Conservation (phyloP, 768 basidiomycete species). For the Leccinum fibrillosum region DNA sequence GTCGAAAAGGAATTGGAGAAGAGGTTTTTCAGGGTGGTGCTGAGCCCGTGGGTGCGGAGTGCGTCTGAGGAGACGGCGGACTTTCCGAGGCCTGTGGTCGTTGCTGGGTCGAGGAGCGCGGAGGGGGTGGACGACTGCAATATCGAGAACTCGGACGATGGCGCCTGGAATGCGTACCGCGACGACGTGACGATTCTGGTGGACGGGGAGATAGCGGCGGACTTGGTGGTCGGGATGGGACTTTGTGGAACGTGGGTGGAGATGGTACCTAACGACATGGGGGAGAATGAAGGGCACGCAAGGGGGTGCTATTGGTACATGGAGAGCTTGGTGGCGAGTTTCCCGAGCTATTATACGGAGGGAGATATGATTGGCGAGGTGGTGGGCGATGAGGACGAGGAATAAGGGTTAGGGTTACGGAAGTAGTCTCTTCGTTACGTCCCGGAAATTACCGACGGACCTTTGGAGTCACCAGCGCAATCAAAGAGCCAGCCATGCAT, state of each 20-base stretch:
- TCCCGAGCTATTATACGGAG: conserved; percentile 49
- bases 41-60: conserved; percentile 48
- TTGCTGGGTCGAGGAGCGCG: conserved; percentile 27
- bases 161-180: conserved; percentile 34
- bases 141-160: conserved; percentile 3
- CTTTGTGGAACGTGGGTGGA: conserved; percentile 36
- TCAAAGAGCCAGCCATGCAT: conserved; percentile 14
- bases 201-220: conserved; percentile 8
- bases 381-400: not conserved
- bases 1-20: conserved; percentile 44
- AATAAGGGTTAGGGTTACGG: not conserved
- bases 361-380: not conserved
- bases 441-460: conserved; percentile 4
- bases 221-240: conserved; percentile 30
- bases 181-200: conserved; percentile 31
- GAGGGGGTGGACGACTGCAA: conserved; percentile 15
- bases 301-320: conserved; percentile 51
- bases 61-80: conserved; percentile 34
- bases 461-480: not conserved
- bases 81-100: conserved; percentile 33
- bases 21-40: conserved; percentile 43
- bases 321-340: conserved; percentile 44
- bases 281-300: not conserved
- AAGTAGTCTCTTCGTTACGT: not conserved
- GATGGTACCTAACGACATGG: conserved; percentile 17